Conservation (phyloP, 495 filamentous ascomycete species). For the Paragyromitra xinjiangensis region DNA sequence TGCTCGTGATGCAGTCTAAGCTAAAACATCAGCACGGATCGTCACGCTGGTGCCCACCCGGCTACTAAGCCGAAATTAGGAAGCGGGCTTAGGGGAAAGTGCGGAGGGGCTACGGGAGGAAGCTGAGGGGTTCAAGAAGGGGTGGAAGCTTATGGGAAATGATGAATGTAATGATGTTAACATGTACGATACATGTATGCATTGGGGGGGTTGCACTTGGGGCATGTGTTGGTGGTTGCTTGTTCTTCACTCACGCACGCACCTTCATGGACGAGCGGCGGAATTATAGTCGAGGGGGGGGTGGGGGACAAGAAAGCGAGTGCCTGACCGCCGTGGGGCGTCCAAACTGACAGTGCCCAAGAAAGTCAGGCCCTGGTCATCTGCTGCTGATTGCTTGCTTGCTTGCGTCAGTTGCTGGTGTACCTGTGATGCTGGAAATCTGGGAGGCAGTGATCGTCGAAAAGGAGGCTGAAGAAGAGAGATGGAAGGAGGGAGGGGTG, state of each 20-base stretch:
- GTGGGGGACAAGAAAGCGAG: slow-evolving; percentile 33
- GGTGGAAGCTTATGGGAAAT: slow-evolving; percentile 23
- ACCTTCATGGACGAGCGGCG: slow-evolving; percentile 57
- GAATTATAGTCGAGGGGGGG: slow-evolving; percentile 36
- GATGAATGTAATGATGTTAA: slow-evolving; percentile 26
- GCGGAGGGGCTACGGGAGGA: slow-evolving; percentile 15
- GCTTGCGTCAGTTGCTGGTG: slow-evolving; percentile 44
- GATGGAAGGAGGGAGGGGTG: slow-evolving; percentile 3
- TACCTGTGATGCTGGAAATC: slow-evolving; percentile 1
- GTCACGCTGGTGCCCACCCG: slow-evolving; percentile 26
- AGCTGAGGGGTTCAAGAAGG: slow-evolving; percentile 18
- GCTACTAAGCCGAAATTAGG: slow-evolving; percentile 39
- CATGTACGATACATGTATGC: slow-evolving; percentile 12
- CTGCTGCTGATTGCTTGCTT: slow-evolving; percentile 49
- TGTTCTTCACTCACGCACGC: slow-evolving; percentile 49
- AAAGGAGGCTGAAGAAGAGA: slow-evolving; percentile 27
- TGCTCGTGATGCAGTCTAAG: slow-evolving; percentile 65
- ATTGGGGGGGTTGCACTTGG: slow-evolving; percentile 34
- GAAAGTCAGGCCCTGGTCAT: slow-evolving; percentile 52
- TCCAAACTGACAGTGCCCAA: slow-evolving; percentile 55
- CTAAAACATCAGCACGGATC: slow-evolving; percentile 54
- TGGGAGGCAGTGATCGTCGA: slow-evolving; percentile 15
- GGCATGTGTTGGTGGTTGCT: slow-evolving; percentile 47
- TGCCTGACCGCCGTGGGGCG: slow-evolving; percentile 49
- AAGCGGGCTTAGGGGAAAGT: slow-evolving; percentile 8